Conservation (phyloP, 306 rosid species). For the Corylus avellana region DNA sequence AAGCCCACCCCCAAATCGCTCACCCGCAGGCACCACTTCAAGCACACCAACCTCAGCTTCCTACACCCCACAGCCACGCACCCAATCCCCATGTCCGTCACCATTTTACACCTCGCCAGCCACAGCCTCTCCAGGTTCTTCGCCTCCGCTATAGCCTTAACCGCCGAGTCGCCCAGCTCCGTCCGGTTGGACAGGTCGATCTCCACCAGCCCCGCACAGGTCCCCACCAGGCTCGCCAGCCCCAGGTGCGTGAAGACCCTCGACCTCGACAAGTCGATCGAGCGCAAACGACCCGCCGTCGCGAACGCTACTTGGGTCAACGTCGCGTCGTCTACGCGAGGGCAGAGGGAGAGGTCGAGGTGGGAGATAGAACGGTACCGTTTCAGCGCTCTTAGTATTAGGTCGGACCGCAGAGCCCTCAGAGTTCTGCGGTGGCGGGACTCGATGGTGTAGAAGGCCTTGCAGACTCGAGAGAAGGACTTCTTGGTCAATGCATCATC, state of each 20-base stretch:
- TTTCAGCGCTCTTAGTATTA: conserved; percentile 40
- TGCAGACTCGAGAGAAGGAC: conserved; percentile 69
- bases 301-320: conserved; percentile 42
- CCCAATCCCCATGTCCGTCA: conserved; percentile 92
- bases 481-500: conserved; percentile 47
- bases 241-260: conserved; percentile 61
- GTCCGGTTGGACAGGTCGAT: conserved; percentile 79
- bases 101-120: conserved; percentile 70
- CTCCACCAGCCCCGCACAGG: conserved; percentile 63
- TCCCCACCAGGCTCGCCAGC: conserved; percentile 38
- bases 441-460: conserved; percentile 59
- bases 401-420: conserved; percentile 59
- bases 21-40: conserved; percentile 87
- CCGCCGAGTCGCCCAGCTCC: conserved; percentile 62
- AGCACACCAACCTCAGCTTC: conserved; percentile 59
- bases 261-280: conserved; percentile 74
- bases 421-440: conserved; percentile 68
- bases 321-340: conserved; percentile 50
- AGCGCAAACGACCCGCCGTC: conserved; percentile 38
- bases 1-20: conserved; percentile 83
- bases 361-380: conserved; percentile 47
- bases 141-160: conserved; percentile 66
- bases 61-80: conserved; percentile 90
- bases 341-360: conserved; percentile 72
- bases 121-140: conserved; percentile 68